Evolutionary conservation across 2,329 filamentous ascomycete species (phyloP), one percentile per base, ranked within the genome.

Genomic region (Xylariales sp.): DNA sequence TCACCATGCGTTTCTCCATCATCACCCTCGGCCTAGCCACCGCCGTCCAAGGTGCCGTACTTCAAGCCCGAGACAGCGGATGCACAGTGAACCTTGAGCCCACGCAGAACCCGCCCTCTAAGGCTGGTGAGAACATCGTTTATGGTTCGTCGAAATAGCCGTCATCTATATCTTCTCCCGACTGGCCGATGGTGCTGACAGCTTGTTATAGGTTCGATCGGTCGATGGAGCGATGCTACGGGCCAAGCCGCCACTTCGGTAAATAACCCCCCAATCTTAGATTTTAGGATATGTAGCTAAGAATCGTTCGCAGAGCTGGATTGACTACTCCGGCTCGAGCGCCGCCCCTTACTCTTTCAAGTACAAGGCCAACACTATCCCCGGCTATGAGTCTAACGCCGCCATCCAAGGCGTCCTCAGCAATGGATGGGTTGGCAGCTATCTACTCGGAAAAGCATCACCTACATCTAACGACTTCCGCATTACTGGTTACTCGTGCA

Each of bases 361-460:
- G 39, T 63, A 63, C n/a, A 59, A 63, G 28, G 64, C 64, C 30
- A 63, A 67, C n/a, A 55, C 48, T 14, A 58, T 63, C 32, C 59
- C 64, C 12, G 49, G 32, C 32, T 67, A 59, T n/a, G 49, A 59
- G 43, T 59, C 59, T 3, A 55, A 55, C 34, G 53, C 39, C 10
- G 1, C 59, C 23, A 63, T 67, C 5, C 5, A 34, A 6, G 54
- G 41, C 1, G 59, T 63, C 7, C 48, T 67, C 0, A 50, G 12
- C 12, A 36, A 55, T 7, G 49, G 64, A 5, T 62, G 64, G 64
- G 45, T 67, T 54, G 59, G 58, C 10, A 62, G 46, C 7, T 62
- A 62, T 32, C 32, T 62, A 0, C 16, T 7, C 5, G 58, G 59
- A 1, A 53, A 5, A 1, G 18, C 1, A 9, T 34, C 28, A 16